Evolutionary conservation across 805 yeast species (phyloP), one percentile per base, ranked within the genome.

Genomic region (Lachancea meyersii): DNA sequence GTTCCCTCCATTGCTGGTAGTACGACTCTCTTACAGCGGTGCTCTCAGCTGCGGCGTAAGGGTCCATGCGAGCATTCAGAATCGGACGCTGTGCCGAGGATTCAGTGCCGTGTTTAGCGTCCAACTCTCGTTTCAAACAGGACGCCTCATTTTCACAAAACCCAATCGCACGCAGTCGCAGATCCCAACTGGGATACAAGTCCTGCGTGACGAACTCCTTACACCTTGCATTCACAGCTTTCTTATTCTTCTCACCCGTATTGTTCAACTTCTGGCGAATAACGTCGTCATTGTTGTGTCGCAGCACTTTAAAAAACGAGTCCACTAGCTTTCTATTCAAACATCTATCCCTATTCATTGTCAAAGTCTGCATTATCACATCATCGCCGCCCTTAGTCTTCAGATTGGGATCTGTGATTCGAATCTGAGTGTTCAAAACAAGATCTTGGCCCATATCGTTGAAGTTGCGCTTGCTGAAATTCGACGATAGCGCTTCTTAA

Each of bases 131-230:
- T 35, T 61, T 54, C 59, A 69, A 48, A 6, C 46, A 38, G 1
- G 46, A 42, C 6, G 64, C 57, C 48, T 66, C 70, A 2, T 45
- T 21, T 5, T 61, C 54, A 50, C 81, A 76, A 47, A 56, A 74
- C n/a, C 57, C 53, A 20, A 76, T 68, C 1, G 69, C 63, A 3
- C 53, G 45, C 1, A 58, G 40, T 44, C 81, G 59, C 19, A 64
- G 58, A n/a, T 51, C 48, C 81, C 81, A 76, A 31, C 68, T 69
- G 6, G 73, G 72, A 44, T 61, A 66, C n/a, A 76, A 41, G 26
- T 70, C 65, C 1, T 58, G 48, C 11, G 55, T 37, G 1, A 71
- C 51, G 32, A 72, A 65, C 5, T 55, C 57, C 18, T 54, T 35
- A 49, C 80, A 76, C 5, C 60, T 53, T 1, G 43, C 41, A 0